Conservation (phyloP, 2,329 filamentous ascomycete species). For the Phaeophleospora eucalypticola region DNA sequence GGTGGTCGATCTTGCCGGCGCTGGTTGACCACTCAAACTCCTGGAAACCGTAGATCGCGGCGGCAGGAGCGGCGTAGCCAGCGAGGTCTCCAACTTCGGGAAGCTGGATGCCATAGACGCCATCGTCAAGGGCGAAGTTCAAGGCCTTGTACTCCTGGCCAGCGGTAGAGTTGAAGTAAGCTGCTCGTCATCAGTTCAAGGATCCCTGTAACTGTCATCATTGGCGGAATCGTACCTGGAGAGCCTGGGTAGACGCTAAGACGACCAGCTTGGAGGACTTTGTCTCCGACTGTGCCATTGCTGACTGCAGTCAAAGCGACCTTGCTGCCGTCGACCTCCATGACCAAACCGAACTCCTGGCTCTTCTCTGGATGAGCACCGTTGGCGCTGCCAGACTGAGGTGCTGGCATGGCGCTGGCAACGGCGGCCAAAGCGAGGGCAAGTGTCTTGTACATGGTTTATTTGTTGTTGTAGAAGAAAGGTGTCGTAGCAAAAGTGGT, state of each 20-base stretch:
- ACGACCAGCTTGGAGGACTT: constrained; percentile 6
- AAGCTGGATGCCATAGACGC: constrained; percentile 1
- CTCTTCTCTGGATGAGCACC: background rate
- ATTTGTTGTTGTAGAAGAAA: background rate
- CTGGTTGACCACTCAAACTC: constrained; percentile 7
- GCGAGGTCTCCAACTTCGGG: constrained; percentile 4
- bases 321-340: constrained; percentile 5
- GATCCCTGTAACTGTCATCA: too few species aligned
- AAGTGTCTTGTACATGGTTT: constrained; percentile 7
- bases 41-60: constrained; percentile 3
- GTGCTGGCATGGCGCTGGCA: constrained; percentile 7
- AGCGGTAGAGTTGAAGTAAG: constrained; percentile 6
- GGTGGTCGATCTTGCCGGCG: constrained; percentile 4
- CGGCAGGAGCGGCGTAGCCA: constrained; percentile 3
- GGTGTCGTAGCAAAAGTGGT: background rate
- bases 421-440: constrained; percentile 8
- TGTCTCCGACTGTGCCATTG: constrained; percentile 8
- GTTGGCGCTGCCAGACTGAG: constrained; percentile 4
- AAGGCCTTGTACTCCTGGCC: constrained; percentile 2
- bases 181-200: too few species aligned
- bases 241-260: constrained; percentile 11
- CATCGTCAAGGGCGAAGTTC: constrained; percentile 8
- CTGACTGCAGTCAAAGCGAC: constrained; percentile 8
- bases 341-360: constrained; percentile 6
- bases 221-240: constrained; percentile 1